Conservation (phyloP, 495 filamentous ascomycete species). For the Penicillium manginii region DNA sequence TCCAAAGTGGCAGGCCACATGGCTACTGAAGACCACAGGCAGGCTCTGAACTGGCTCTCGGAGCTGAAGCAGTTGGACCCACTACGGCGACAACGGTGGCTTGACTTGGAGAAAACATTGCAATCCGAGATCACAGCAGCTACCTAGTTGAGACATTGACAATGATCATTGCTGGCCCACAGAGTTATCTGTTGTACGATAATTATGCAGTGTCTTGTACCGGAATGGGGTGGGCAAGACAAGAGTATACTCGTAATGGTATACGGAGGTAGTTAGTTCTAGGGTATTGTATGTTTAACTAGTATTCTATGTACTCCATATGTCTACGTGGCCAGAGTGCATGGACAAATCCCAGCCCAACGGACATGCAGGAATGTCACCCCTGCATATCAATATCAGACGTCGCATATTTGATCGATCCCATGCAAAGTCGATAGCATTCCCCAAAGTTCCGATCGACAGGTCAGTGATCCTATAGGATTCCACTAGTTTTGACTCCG, state of each 20-base stretch:
- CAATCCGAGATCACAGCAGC: constrained; percentile 11
- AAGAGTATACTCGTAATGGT: background rate
- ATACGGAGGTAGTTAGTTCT: too few relatives aligned
- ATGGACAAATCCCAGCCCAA: background rate
- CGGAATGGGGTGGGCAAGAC: background rate
- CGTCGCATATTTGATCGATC: background rate
- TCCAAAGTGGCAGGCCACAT: constrained; percentile 40
- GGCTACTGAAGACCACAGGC: constrained; percentile 41
- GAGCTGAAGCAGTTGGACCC: constrained; percentile 70
- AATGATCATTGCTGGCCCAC: background rate
- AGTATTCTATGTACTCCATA: too few relatives aligned
- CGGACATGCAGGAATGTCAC: constrained; percentile 3
- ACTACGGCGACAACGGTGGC: constrained; percentile 69
- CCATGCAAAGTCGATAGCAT: constrained; percentile 2
- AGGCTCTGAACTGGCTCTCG: constrained; percentile 62
- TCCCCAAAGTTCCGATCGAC: constrained; percentile 27
- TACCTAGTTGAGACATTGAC: constrained; percentile 8
- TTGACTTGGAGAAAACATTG: constrained; percentile 57
- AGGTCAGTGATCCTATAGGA: too few relatives aligned
- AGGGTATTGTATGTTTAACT: too few relatives aligned
- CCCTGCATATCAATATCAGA: background rate
- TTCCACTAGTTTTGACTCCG: constrained; percentile 9
- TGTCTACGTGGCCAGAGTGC: background rate
- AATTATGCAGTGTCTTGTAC: constrained; percentile 2
- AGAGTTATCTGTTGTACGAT: background rate